Evolutionary conservation across 2,329 filamentous ascomycete species (phyloP), one percentile per base, ranked within the genome.

Genomic region (Clarireedia hainanense): DNA sequence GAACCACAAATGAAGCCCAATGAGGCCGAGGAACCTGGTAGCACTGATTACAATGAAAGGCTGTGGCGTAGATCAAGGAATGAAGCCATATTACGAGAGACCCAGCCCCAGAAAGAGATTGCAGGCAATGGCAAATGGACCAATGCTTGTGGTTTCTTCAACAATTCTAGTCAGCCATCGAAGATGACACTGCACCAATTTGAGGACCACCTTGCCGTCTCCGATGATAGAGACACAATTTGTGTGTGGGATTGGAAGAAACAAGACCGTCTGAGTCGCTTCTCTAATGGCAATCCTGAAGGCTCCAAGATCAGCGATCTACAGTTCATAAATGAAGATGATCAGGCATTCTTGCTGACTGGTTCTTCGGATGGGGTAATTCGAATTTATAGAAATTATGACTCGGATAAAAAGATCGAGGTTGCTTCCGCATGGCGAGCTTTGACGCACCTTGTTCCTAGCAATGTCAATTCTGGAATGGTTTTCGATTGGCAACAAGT

Each of bases 401-500:
- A 96, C 64, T 84, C 82, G 23, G 79, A 85, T 47, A 79, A 80
- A 60, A 79, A 84, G 51, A 85, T 94, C 27, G 88, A 95, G 72
- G 80, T 99, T 30, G 91, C 95, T 3, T 91, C 92, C 0, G 83
- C 90, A 17, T 97, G 95, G 83, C 84, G 94, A 47, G 94, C 94
- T 4, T 74, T 99, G 57, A 95, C 90, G 12, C 90, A 99, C 72
- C 87, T 97, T 69, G 88, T 97, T 5, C 90, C 91, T 4, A 95
- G 89, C 70, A 96, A 92, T 66, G 87, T 91, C 67, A 95, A 96
- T 70, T 91, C 91, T 1, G 94, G 94, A 23, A 86, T 99, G 73
- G 92, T 97, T 26, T 95, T 97, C 69, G 92, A 99, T 70, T 99
- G 94, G 94, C 92, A 97, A 70, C 94, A 99, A 73, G 91, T 95